These are phyloP conservation scores for Starmerella potacharoeniae DNA, from an alignment of 805 yeast species.

Conservation along the genomic window DNA sequence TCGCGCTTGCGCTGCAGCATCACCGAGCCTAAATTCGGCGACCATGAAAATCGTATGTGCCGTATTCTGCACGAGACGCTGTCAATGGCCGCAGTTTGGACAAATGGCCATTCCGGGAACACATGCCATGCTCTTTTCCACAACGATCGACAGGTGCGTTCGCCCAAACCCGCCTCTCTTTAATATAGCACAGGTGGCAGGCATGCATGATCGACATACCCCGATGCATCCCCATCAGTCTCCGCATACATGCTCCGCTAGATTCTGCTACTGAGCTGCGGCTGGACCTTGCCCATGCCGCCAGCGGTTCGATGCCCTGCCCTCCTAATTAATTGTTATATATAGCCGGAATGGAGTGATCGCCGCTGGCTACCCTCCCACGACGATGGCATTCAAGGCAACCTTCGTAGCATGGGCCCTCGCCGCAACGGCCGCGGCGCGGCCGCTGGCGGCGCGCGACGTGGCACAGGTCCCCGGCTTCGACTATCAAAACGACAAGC, in stretches of 20 bases:
- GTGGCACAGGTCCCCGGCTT: conserved; percentile 17
- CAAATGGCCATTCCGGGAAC: not conserved
- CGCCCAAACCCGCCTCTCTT: not conserved
- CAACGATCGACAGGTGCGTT: not conserved
- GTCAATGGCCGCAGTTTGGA: not conserved
- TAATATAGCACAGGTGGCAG: not conserved
- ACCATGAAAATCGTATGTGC: too few species aligned
- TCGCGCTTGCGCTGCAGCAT: too few species aligned
- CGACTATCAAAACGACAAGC: conserved; percentile 26
- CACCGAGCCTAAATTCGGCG: too few species aligned
- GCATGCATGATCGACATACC: not conserved
- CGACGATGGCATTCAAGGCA: not conserved
- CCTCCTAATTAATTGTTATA: not conserved
- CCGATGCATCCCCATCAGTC: not conserved
- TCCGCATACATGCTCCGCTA: not conserved
- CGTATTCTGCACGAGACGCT: too few species aligned
- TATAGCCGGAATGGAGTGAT: not conserved
- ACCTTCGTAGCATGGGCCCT: too few species aligned
- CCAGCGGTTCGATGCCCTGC: not conserved
- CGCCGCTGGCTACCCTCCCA: not conserved
- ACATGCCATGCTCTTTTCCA: not conserved
- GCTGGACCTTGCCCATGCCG: not conserved
- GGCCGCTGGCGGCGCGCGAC: not conserved
- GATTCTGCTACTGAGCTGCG: not conserved
- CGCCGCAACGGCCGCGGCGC: not conserved